phyloP scores from a whole-genome alignment of 495 filamentous ascomycete genomes.

The Chlorociboria aeruginascens region DNA sequence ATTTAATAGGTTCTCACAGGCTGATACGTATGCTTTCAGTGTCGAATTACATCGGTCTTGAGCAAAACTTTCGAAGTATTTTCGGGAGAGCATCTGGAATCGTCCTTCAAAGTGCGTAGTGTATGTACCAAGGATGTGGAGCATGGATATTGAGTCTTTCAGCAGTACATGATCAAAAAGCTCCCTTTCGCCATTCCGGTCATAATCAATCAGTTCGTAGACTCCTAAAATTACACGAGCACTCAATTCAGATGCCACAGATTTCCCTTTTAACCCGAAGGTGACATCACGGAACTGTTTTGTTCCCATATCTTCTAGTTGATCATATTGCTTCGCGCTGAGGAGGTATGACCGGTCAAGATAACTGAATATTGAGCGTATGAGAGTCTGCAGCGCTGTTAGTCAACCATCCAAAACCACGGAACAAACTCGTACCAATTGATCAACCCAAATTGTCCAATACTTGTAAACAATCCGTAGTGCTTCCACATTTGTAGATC shows the following conservation, averaged over 20 bases:
- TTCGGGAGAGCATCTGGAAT: conserved; percentile 53
- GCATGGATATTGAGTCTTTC: conserved; percentile 60
- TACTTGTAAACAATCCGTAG: conserved; percentile 50
- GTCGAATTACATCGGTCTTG: conserved; percentile 42
- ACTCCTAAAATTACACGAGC: conserved; percentile 55
- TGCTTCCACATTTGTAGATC: conserved; percentile 46
- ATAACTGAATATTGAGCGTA: conserved; percentile 84
- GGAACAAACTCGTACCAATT: conserved; percentile 42
- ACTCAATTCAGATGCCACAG: conserved; percentile 34
- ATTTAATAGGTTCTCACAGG: conserved; percentile 51
- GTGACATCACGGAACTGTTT: conserved; percentile 46
- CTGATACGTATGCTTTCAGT: conserved; percentile 59
- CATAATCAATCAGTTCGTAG: conserved; percentile 61
- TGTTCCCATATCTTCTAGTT: conserved; percentile 45
- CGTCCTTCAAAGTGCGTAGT: conserved; percentile 62
- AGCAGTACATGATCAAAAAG: conserved; percentile 45
- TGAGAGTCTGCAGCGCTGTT: conserved; percentile 40
- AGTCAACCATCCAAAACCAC: not conserved
- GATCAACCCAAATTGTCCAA: conserved; percentile 71
- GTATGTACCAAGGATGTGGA: conserved; percentile 74
- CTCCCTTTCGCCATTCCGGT: conserved; percentile 41
- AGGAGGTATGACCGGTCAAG: conserved; percentile 83
- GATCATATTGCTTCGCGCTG: conserved; percentile 39
- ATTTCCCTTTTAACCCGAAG: conserved; percentile 38
- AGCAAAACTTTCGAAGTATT: conserved; percentile 54